Evolutionary conservation across 345 rosid genomes (phyloP).

Genomic region (Melaleuca quinquenervia): DNA sequence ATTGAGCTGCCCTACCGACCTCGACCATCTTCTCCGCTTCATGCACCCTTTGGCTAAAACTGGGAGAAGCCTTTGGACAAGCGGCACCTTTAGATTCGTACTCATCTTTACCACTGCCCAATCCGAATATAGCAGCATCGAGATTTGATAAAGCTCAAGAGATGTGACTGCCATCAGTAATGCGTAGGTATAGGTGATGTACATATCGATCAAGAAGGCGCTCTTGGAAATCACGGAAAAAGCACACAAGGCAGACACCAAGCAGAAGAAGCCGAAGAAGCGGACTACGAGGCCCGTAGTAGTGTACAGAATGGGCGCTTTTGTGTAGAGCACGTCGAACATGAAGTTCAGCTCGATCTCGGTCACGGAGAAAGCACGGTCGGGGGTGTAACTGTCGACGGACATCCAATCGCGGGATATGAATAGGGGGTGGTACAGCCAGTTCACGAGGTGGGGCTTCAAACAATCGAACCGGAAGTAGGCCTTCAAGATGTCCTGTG

Average conservation of each 20-base stretch:
- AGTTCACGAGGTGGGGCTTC: neutral
- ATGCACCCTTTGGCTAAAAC: neutral
- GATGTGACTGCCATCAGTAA: neutral
- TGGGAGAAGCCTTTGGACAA: neutral
- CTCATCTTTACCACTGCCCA: neutral
- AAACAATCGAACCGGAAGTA: neutral
- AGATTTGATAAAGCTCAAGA: neutral
- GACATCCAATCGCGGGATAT: neutral
- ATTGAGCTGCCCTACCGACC: neutral
- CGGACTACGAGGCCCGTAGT: neutral
- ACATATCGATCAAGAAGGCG: neutral
- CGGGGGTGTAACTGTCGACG: neutral
- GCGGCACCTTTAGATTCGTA: rapidly evolving
- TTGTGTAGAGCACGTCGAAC: neutral
- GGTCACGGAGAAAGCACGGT: neutral
- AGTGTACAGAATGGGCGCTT: neutral
- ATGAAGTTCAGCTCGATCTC: neutral
- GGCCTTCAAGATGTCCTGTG: neutral
- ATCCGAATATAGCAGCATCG: neutral
- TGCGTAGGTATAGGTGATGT: neutral
- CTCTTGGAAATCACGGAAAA: neutral
- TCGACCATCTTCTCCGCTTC: neutral
- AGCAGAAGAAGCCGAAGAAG: neutral
- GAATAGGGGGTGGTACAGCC: neutral
- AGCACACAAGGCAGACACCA: neutral